Conservation (phyloP, 1,284 basidiomycete species). For the Grifola frondosa region DNA sequence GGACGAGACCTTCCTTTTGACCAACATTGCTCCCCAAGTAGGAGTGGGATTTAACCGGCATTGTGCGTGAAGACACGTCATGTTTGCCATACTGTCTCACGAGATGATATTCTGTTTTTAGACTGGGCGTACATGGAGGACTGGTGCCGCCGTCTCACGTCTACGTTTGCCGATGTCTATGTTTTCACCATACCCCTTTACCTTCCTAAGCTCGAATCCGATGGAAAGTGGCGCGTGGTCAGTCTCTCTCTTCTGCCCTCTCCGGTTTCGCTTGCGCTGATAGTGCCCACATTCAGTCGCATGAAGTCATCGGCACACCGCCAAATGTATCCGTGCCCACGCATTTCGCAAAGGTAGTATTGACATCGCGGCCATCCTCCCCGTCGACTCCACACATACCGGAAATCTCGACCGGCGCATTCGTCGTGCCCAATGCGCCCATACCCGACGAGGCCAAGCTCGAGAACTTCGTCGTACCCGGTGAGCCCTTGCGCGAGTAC, state of each 20-base stretch:
- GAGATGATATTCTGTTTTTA: conserved; percentile 29
- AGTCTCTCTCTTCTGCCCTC: conserved; percentile 34
- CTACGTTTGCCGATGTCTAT: conserved; percentile 89
- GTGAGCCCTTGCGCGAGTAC: conserved; percentile 52
- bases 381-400: conserved; percentile 67
- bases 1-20: conserved; percentile 94
- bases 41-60: conserved; percentile 97
- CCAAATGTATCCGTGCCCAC: conserved; percentile 93
- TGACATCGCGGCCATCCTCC: conserved; percentile 75
- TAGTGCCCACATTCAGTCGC: conserved; percentile 51
- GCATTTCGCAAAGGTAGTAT: conserved; percentile 96
- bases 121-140: conserved; percentile 98
- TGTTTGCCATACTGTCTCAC: background rate
- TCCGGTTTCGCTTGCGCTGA: conserved; percentile 1
- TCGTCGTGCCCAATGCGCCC: conserved; percentile 87
- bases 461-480: conserved; percentile 77
- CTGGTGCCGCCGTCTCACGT: conserved; percentile 90
- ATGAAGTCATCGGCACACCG: conserved; percentile 93
- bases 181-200: conserved; percentile 99
- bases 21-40: conserved; percentile 98
- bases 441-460: conserved; percentile 85
- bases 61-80: conserved; percentile 53
- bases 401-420: conserved; percentile 88
- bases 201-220: conserved; percentile 78
- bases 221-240: conserved; percentile 95